Evolutionary conservation across 257 asterid genomes (phyloP), one percentile per base, ranked within the genome.

Genomic region (Datura wrightii): DNA sequence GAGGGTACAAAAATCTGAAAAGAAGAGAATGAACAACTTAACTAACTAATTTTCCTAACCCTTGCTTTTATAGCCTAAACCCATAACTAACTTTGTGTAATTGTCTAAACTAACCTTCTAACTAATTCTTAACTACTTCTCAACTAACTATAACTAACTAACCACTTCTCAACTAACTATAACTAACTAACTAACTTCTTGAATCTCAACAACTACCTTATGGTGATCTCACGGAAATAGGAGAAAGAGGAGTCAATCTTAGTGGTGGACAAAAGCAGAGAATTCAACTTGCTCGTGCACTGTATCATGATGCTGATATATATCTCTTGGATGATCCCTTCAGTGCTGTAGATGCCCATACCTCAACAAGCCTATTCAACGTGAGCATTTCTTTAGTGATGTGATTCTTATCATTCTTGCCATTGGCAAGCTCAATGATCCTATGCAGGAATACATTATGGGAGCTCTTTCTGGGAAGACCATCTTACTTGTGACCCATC

Each of bases 221-320:
- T 86, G 98, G 98, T 36, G 99, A 96, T 92, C 97, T 91, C 83
- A 94, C 98, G 9, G 91, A 93, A 85, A 89, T 94, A 71, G 98
- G 98, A n/a, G 98, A 94, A 89, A 87, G 99, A 71, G 99, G 99
- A 82, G 93, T 94, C 87, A 93, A 96, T 84, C 89, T 96, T 89
- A 94, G 99, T 82, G 99, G 98, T 14, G 98, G 98, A 16, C 99
- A 94, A 92, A 96, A 94, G 87, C 98, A 96, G 86, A 90, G 98
- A 87, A 90, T 96, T 82, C 98, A 96, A 86, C 93, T 96, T 83
- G 98, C 99, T 10, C 93, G 99, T 8, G 98, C 98, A 37, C 85
- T 92, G 10, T 94, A 92, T 84, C 97, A 96, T 84, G 95, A 96
- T 84, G 97, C 95, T 5, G 95, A 93, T 60, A 90, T 96, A 58